Evolutionary conservation across 768 basidiomycete genomes (phyloP), one percentile per base, ranked within the genome.

Genomic region (Rhizopogon roseolus): DNA sequence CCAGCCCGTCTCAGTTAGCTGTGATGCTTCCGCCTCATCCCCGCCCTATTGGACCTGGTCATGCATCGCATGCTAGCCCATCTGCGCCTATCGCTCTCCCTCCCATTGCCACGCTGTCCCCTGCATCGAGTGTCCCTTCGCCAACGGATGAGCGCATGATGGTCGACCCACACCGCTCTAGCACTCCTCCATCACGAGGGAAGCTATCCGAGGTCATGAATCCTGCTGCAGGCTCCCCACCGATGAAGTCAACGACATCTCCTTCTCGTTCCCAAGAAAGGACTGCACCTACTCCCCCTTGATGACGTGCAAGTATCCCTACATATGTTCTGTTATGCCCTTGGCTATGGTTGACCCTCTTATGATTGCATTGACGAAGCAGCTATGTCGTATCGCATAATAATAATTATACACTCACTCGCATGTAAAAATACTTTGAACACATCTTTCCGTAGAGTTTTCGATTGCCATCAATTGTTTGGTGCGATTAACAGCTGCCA

Each of bases 1-100:
- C 80, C 55, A 75, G 62, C 45, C 71, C 52, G 76, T 83, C 88
- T 0, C 66, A 82, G 25, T 70, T 87, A 11, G 78, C 84, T 6
- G 76, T 77, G 29, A 78, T 80, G 6, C 75, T 90, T 32, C 88
- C 88, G 40, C 85, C 86, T 25, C 88, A 88, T 63, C 88, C 88
- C 42, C 78, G 85, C 25, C 88, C 88, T 10, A 77, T 88, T 48
- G 88, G 87, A 14, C 62, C 71, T 1, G 79, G 81, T 0, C 70
- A 80, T 49, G 68, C 73, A 19, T 68, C 71, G 5, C 75, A 80
- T 59, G 41, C 66, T 49, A 65, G 60, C 38, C 49, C 65, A 8
- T 72, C 74, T 6, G 64, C 60, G 17, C 58, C 74, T 17, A 80
- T 86, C 41, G 76, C 83, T 1, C 74, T 89, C 1, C 88, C 88